Evolutionary conservation across 345 rosid genomes (phyloP), one percentile per base, ranked within the genome.

Genomic region (Bruguiera gymnorhiza): DNA sequence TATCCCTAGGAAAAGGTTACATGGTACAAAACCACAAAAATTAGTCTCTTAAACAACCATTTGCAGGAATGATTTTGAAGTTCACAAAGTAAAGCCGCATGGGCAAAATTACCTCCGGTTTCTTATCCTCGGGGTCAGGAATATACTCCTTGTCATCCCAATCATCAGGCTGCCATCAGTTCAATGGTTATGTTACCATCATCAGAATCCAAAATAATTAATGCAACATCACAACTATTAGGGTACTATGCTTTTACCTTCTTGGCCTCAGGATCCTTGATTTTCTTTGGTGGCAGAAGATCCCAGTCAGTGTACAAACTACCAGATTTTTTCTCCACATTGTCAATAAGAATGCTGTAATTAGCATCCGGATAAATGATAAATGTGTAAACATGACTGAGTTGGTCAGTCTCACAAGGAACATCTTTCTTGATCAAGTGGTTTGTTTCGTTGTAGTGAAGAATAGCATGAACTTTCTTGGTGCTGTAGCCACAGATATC

Each of bases 391-490:
- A 95, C 93, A 77, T 92, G 99, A 66, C 91, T 83, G 65, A 95
- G 96, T 80, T 95, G 98, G 84, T 95, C 99, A 72, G 99, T 95
- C 78, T 95, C 99, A 74, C 99, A 95, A 30, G 98, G 90, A 54
- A 95, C 98, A 10, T 95, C 99, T 91, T 95, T 87, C 89, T 95
- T 95, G 83, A 92, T 87, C 83, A 95, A 71, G 75, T 90, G 88
- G 89, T 95, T 95, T 23, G 89, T 61, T 10, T 58, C 85, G 21
- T 90, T 92, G 88, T 95, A 86, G 77, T 69, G 89, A 60, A 95
- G 96, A 81, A 95, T 95, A 60, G 99, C 93, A 75, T 95, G 99
- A n/a, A 95, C 99, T 84, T 95, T 95, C 89, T 92, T 95, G 11
- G 99, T 95, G 81, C 88, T 90, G 86, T 89, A 84, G 62, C 99